phyloP scores from a whole-genome alignment of 2,329 filamentous ascomycete species.

The Exophiala aquamarina region DNA sequence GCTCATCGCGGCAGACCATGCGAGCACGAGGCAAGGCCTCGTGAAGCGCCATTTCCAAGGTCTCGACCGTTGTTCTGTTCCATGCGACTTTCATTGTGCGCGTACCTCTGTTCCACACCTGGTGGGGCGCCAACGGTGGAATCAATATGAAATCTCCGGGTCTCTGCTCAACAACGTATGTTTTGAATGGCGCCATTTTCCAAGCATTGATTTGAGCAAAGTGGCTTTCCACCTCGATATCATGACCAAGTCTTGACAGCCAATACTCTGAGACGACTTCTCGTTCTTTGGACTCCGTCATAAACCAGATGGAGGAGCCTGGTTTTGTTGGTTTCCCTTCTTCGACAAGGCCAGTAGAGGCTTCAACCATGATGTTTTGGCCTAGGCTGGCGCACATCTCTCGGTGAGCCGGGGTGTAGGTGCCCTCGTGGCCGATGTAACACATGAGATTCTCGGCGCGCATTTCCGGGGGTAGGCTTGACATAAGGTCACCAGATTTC shows the following conservation, averaged over 20 bases:
- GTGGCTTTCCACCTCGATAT: constrained; percentile 95
- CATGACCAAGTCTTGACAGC: constrained; percentile 86
- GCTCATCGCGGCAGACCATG: constrained; percentile 92
- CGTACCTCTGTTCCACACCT: constrained; percentile 97
- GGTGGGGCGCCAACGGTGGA: constrained; percentile 88
- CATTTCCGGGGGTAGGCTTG: constrained; percentile 81
- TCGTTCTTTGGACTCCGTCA: constrained; percentile 94
- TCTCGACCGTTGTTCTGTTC: constrained; percentile 94
- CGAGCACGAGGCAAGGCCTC: constrained; percentile 87
- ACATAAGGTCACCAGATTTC: constrained; percentile 89
- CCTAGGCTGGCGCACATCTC: constrained; percentile 97
- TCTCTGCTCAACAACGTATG: constrained; percentile 88
- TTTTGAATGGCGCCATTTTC: constrained; percentile 90
- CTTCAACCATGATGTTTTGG: constrained; percentile 98
- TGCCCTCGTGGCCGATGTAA: constrained; percentile 96
- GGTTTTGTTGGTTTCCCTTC: constrained; percentile 70
- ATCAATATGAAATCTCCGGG: constrained; percentile 91
- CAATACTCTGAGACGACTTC: constrained; percentile 92
- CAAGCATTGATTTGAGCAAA: constrained; percentile 95
- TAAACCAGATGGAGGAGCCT: constrained; percentile 96
- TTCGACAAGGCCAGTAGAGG: constrained; percentile 64
- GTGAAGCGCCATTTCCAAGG: constrained; percentile 77
- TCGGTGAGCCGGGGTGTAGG: constrained; percentile 89
- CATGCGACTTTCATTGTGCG: constrained; percentile 96
- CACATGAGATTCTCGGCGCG: constrained; percentile 97